Evolutionary conservation across 768 basidiomycete genomes (phyloP).

Genomic region (Russula vinacea): DNA sequence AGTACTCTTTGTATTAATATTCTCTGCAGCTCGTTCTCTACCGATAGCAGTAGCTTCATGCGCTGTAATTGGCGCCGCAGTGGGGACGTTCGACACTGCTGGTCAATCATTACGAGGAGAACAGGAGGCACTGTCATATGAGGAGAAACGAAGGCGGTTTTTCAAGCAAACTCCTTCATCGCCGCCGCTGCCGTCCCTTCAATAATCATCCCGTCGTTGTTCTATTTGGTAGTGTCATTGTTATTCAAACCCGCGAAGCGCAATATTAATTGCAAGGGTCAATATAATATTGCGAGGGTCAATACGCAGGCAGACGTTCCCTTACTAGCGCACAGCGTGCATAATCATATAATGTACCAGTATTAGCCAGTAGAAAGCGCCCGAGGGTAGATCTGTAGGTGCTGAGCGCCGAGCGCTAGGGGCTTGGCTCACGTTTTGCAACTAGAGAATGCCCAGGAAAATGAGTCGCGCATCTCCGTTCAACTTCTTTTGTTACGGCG

Average conservation of each 20-base stretch:
- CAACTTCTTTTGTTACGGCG: constrained; percentile 20
- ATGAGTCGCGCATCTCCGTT: constrained; percentile 17
- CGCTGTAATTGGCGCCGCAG: constrained; percentile 68
- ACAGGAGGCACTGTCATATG: constrained; percentile 44
- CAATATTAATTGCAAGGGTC: not conserved
- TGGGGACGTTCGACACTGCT: constrained; percentile 79
- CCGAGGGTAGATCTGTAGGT: not conserved
- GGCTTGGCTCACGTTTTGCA: not conserved
- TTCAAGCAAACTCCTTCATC: constrained; percentile 67
- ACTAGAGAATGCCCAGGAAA: constrained; percentile 5
- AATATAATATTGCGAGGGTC: constrained; percentile 2
- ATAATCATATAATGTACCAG: constrained; percentile 7
- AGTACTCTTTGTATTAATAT: constrained; percentile 18
- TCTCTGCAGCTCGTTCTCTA: constrained; percentile 67
- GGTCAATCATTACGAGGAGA: constrained; percentile 56
- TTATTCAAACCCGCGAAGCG: not conserved
- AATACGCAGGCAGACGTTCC: not conserved
- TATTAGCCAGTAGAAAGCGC: not conserved
- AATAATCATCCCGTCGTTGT: constrained; percentile 11
- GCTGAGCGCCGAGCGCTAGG: not conserved
- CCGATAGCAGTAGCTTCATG: constrained; percentile 80
- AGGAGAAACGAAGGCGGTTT: constrained; percentile 74
- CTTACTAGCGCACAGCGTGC: not conserved
- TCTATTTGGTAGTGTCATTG: not conserved
- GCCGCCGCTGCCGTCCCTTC: constrained; percentile 41